phyloP scores from a whole-genome alignment of 306 rosid species.

The Prunus salicina region DNA sequence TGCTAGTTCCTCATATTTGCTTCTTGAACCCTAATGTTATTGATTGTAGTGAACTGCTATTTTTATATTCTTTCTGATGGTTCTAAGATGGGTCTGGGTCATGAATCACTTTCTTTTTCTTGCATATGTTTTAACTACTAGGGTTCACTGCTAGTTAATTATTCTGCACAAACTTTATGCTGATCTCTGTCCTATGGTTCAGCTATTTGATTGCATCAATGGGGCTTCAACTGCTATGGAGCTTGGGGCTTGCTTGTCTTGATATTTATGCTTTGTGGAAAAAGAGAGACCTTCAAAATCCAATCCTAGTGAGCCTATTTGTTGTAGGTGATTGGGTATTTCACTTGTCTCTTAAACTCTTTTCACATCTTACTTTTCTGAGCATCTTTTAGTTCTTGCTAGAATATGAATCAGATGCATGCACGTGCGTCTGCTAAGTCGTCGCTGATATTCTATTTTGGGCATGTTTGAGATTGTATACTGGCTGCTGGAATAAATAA shows the following conservation, averaged over 20 bases:
- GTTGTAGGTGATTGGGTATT: slow-evolving; percentile 98
- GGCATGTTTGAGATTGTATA: neutral
- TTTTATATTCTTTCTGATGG: neutral
- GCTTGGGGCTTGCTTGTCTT: slow-evolving; percentile 96
- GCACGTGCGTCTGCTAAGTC: neutral
- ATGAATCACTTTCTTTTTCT: neutral
- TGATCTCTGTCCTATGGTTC: slow-evolving; percentile 27
- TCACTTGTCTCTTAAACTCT: slow-evolving; percentile 17
- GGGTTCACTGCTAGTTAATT: neutral
- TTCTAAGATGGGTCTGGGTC: neutral
- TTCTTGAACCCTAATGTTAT: neutral
- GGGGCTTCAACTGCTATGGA: slow-evolving; percentile 99
- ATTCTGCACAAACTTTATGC: slow-evolving; percentile 4
- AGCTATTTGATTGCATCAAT: slow-evolving; percentile 96
- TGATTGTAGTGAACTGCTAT: neutral
- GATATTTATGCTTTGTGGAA: slow-evolving; percentile 83
- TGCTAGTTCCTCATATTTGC: neutral
- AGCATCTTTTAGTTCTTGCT: neutral
- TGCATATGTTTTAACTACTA: too few relatives aligned
- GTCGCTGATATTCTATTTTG: neutral
- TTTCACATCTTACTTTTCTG: neutral
- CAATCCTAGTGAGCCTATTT: slow-evolving; percentile 87
- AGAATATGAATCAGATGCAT: slow-evolving; percentile 5
- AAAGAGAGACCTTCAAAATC: slow-evolving; percentile 83
- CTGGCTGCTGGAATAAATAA: neutral